Evolutionary conservation across 768 basidiomycete genomes (phyloP), one percentile per base, ranked within the genome.

Genomic region (Cyclocybe aegerita): DNA sequence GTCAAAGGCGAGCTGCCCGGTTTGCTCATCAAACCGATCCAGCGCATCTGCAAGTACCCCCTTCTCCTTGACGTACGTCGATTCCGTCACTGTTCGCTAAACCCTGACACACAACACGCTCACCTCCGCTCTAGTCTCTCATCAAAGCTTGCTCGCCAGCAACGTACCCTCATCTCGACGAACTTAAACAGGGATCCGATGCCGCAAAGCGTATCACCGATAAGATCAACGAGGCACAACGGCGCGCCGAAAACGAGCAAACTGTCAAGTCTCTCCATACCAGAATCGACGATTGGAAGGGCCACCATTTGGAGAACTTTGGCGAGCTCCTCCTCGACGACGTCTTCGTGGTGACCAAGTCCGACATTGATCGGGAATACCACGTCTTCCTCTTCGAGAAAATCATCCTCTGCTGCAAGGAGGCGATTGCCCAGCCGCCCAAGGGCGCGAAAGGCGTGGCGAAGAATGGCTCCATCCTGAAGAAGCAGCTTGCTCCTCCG

Each of bases 321-420:
- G 97, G 97, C 53, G 85, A 91, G 58, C 87, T 99, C 47, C 79
- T 96, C 32, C 81, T 98, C 30, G 95, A 98, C 65, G 97, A 98
- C 65, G 81, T 93, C 49, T 98, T 98, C 68, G 84, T 87, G 50
- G 97, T 98, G 50, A 96, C 90, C 60, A 99, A 98, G 70, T 90
- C 88, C 43, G 94, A 95, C 52, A 90, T 94, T 61, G 94, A 98
- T 66, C 83, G 97, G 59, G 97, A 99, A 68, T 98, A 98, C 62
- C 93, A 96, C 59, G 95, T 99, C 50, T 99, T 98, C 79, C 77
- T 99, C 33, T 99, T 99, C 58, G 95, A 98, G 73, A 93, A 93
- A 74, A 99, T 99, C 69, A 93, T 99, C 57, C 80, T 98, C 15
- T 99, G 97, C 70, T 98, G 97, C 78, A 98, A 98, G 68, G 97